Base-by-base conservation (phyloP, 352 stramenopile species). In the Globisporangium rhizosaccharum region DNA sequence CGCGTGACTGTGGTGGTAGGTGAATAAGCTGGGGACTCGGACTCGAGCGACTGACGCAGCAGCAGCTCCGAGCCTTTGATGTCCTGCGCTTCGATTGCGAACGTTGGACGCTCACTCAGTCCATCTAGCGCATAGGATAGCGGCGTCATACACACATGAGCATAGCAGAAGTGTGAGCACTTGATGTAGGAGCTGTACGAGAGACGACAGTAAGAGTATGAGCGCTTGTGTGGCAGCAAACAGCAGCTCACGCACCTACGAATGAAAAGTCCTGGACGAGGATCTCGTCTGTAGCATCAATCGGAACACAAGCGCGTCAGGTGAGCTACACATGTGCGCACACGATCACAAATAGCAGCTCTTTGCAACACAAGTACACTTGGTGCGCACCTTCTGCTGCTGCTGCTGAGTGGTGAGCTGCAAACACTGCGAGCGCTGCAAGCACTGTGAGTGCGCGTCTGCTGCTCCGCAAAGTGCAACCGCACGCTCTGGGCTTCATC, bases 221-320 rank as follows among this genome's bases (percentile, higher is more conserved):
- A 36, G 30, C 30, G 30, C 4, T 3, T 36, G 30, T 36, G 30
- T 36, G 30, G 4, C 3, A 41, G 12, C 18, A 8, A n/a, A 23
- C 46, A 26, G 9, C 12, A 37, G 10, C 5, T 30, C 18, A 62
- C 66, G 30, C 65, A 90, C 80, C 71, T 30, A 78, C 78, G 60
- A 87, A 90, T 11, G 72, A 85, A 37, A 75, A 90, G 55, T 87
- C 76, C 47, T 87, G 74, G 14, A 85, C 75, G n/a, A 63, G 70
- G 57, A 90, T 86, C 66, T 88, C 75, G 30, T 86, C 66, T 33
- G 70, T 60, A 30, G 58, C 51, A 67, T 66, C 17, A 0, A 26
- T 9, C 3, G 18, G 18, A 12, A 3, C 7, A 48, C n/a, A 57
- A 20, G 23, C 23, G 45, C 14, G 17, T 30, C 33, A 39, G 4